Base-by-base conservation (phyloP, 1,284 basidiomycete species). In the Schizopora paradoxa region DNA sequence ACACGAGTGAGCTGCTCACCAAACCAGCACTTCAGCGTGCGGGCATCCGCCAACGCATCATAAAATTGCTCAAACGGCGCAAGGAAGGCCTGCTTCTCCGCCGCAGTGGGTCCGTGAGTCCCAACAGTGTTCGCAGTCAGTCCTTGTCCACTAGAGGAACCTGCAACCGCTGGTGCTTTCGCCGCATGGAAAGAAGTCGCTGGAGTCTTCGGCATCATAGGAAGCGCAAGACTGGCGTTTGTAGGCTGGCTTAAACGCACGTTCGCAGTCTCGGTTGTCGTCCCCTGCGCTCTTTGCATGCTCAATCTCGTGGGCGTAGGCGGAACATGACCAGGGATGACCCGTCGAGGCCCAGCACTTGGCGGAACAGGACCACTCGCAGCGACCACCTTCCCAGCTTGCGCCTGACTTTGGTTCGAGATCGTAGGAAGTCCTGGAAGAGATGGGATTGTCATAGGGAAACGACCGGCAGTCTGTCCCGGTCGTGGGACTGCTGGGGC, bases 21-120 rank as follows among this genome's bases (percentile, higher is more conserved):
- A 5, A 89, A 69, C 81, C 83, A 87, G 32, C 60, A 58, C 64
- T 86, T 86, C 47, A 87, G 73, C 57, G 84, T 77, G 57, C 76
- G 79, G 33, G 82, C 78, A 58, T 87, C 84, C 49, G 79, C 76
- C 28, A 91, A 71, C 2, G 85, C 79, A 49, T 86, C 82, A 56
- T 88, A 89, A 62, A 90, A 88, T 48, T 72, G 60, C 57, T 84
- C 84, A 53, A 90, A 91, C 1, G 83, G 84, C 0, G 81, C 76
- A 41, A 89, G 65, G 60, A 91, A 89, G 14, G 82, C 78, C 0
- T 75, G 68, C 58, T 82, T 84, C 45, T 48, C 45, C 47, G 61
- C 44, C 40, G 57, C 46, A 43, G 56, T 39, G 53, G 58, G 39
- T 43, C 59, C 40, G 54, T 31, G 28, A n/a, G n/a, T n/a, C n/a